Evolutionary conservation across 129 eudicot species (phyloP).

Genomic region (Pulicaria dysenterica): DNA sequence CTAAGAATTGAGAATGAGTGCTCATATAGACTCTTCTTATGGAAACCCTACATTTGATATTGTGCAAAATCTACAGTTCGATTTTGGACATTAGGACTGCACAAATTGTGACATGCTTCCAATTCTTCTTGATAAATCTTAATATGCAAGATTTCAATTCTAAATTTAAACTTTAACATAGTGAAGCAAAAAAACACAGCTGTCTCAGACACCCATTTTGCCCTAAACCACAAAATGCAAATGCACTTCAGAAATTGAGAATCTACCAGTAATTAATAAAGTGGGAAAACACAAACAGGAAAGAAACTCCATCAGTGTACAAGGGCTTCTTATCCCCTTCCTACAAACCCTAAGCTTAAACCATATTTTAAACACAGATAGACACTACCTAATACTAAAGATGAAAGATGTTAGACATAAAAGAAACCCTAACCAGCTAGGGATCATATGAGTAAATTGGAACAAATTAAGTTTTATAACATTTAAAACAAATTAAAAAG

Average conservation of each 20-base stretch:
- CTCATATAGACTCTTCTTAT: neutral
- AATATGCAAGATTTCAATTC: conserved; percentile 21
- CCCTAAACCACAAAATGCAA: conserved; percentile 9
- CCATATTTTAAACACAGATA: neutral
- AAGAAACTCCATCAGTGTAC: neutral
- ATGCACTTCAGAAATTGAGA: neutral
- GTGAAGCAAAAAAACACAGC: conserved; percentile 9
- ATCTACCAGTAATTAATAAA: conserved; percentile 2
- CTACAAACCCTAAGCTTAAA: conserved; percentile 28
- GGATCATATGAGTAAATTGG: neutral
- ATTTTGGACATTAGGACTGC: too few species aligned
- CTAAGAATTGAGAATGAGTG: neutral
- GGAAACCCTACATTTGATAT: conserved; percentile 10
- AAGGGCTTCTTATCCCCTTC: neutral
- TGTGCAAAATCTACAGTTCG: conserved; percentile 13
- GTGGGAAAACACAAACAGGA: neutral
- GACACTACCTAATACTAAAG: neutral
- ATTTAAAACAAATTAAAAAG: neutral
- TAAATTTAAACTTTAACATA: conserved; percentile 5
- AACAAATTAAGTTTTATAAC: neutral
- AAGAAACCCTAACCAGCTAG: neutral
- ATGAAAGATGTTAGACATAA: neutral
- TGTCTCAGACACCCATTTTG: conserved; percentile 12
- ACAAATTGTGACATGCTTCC: neutral
- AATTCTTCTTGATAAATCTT: neutral